Evolutionary conservation across 2,329 filamentous ascomycete genomes (phyloP), one percentile per base, ranked within the genome.

Genomic region (Raffaelea deltoideospora): DNA sequence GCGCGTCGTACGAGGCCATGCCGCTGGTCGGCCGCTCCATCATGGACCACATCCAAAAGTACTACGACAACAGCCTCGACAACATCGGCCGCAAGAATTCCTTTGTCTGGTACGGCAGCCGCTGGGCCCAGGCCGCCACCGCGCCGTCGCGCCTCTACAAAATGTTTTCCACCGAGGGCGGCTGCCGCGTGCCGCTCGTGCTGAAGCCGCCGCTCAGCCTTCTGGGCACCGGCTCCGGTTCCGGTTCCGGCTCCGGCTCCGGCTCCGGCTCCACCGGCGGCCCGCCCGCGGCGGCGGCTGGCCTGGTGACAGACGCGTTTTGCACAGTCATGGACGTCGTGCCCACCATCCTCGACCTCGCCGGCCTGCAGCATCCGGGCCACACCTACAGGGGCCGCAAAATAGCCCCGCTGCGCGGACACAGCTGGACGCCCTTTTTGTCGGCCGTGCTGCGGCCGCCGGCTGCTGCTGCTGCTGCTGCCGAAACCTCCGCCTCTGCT

Each of bases 71-170:
- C 47, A 55, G 51, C 14, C 53, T 71, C 6, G 66, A 69, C 11
- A 74, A 73, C 41, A 56, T 73, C n/a, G 69, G 68, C 5, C 59
- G 61, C 32, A 55, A 53, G 13, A 58, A 71, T 48, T 64, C 59
- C 6, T 73, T 69, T 47, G 61, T 69, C 40, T 73, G 67, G 67
- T 72, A 72, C 41, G 68, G 69, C 1, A 61, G 65, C 2, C 61
- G 61, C 13, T 72, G 68, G 65, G 68, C 67, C 2, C 43, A 45
- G 8, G 53, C 52, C 3, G 44, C 50, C 15, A 53, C 48, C 5
- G 49, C 50, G 6, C 51, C 52, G 3, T 47, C 45, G 10, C 40
- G 51, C 2, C 42, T 48, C n/a, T 47, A 38, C 33, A 54, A 54
- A 38, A 52, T 52, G 4, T 61, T 55, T 43, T 57, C 56, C 2